phyloP scores from a whole-genome alignment of 2,329 filamentous ascomycete genomes.

The Calonectria pseudoreteaudii region DNA sequence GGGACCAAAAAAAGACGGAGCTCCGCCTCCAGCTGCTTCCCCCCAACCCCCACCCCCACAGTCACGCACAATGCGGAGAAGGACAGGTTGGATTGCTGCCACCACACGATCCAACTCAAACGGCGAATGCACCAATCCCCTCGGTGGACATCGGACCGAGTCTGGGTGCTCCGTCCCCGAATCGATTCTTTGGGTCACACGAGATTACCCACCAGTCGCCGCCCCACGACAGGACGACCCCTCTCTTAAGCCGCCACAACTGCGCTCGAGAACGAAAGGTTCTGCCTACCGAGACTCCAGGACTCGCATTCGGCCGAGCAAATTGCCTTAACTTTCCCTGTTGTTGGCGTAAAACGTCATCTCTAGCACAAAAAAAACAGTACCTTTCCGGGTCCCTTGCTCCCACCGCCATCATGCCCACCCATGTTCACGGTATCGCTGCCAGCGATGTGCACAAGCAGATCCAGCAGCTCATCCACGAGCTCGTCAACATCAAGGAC shows the following conservation, averaged over 20 bases:
- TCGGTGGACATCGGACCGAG: slow-evolving; percentile 25
- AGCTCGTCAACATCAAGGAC: slow-evolving; percentile 83
- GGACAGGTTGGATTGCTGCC: background rate
- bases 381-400: background rate
- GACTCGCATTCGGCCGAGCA: slow-evolving; percentile 3
- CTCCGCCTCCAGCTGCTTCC: background rate
- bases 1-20: background rate
- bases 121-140: background rate
- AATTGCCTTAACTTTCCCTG: background rate
- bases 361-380: background rate
- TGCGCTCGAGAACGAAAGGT: slow-evolving; percentile 8
- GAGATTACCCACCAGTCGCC: slow-evolving; percentile 22
- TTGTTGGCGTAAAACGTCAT: background rate
- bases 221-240: slow-evolving; percentile 10
- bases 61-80: slow-evolving; percentile 13
- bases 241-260: slow-evolving; percentile 14
- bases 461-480: slow-evolving; percentile 76
- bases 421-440: slow-evolving; percentile 57
- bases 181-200: background rate
- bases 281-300: background rate
- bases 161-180: slow-evolving; percentile 10
- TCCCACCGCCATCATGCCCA: slow-evolving; percentile 41
- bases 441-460: slow-evolving; percentile 62
- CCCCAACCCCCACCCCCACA: slow-evolving; percentile 27
- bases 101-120: background rate